A percentile compares a stretch with the other conserved stretches of the same genome.
These are phyloP conservation scores for Leishmania aethiopica DNA, from an alignment of 208 protist genomes.

Conservation along the genomic window DNA sequence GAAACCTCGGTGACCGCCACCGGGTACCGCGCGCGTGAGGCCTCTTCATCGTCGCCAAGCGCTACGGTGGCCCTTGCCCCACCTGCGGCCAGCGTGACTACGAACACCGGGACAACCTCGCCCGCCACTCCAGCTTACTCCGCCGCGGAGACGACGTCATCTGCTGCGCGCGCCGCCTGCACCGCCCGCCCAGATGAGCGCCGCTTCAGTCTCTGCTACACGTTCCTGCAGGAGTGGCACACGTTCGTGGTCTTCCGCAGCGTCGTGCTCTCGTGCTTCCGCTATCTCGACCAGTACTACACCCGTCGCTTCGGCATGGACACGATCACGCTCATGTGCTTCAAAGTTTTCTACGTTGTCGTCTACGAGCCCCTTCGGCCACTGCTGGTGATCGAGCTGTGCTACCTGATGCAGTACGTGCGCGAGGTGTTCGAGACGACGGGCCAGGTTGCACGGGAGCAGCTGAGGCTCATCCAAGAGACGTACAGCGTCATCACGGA, in stretches of 20 bases:
- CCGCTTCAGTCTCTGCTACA: constrained; percentile 37
- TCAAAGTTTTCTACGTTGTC: constrained; percentile 81
- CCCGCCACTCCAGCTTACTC: neutral
- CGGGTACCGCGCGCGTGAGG: neutral
- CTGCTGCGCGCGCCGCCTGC: neutral
- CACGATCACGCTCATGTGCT: constrained; percentile 67
- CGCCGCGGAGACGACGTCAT: neutral
- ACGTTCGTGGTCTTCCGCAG: constrained; percentile 61
- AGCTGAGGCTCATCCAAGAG: constrained; percentile 29
- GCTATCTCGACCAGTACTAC: constrained; percentile 88
- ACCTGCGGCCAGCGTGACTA: neutral
- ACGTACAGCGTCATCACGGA: constrained; percentile 43
- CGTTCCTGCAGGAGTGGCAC: constrained; percentile 62
- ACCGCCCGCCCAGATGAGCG: neutral
- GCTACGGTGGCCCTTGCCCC: neutral
- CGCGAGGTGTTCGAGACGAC: constrained; percentile 26
- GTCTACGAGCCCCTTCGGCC: constrained; percentile 67
- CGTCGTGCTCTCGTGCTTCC: constrained; percentile 78
- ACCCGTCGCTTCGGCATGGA: constrained; percentile 64
- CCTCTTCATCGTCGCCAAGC: neutral
- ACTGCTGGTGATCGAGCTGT: constrained; percentile 42
- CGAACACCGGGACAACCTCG: neutral
- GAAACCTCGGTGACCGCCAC: neutral
- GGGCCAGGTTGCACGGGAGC: constrained; percentile 29
- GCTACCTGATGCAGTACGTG: constrained; percentile 32